Evolutionary conservation across 2,329 filamentous ascomycete species (phyloP).

Genomic region (Cercospora sp.): DNA sequence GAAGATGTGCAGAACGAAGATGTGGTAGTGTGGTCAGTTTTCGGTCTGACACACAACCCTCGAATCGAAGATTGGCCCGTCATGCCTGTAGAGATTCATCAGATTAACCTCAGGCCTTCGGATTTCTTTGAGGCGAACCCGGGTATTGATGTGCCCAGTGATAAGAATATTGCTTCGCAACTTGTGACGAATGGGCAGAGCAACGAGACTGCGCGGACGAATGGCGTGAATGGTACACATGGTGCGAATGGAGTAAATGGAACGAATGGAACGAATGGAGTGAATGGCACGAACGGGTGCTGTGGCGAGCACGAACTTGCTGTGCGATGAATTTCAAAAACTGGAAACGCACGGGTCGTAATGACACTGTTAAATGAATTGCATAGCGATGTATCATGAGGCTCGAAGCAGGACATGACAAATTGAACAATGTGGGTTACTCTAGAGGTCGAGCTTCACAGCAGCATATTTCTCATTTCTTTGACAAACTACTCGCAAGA

Average conservation of each 20-base stretch:
- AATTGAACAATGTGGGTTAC: background rate
- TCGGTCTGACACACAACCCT: conserved; percentile 55
- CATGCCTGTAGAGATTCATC: conserved; percentile 52
- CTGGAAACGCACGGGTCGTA: no score
- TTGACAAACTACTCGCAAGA: no score
- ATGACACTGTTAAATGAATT: no score
- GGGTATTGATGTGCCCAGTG: conserved; percentile 52
- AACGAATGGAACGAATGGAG: background rate
- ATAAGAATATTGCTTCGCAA: conserved; percentile 21
- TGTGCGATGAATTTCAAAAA: background rate
- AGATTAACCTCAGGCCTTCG: conserved; percentile 50
- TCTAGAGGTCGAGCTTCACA: background rate
- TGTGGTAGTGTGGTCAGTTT: conserved; percentile 53
- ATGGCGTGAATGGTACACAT: background rate
- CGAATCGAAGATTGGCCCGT: conserved; percentile 55
- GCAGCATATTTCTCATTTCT: background rate
- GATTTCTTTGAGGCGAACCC: conserved; percentile 58
- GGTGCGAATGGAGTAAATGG: background rate
- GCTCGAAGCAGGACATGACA: background rate
- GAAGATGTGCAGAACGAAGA: conserved; percentile 49
- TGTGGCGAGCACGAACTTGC: background rate
- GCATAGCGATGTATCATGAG: no score
- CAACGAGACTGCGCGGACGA: background rate
- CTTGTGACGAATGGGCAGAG: conserved; percentile 17
- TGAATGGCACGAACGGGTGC: background rate